Conservation (phyloP, 1,284 basidiomycete genomes). For the Sporisorium sorghi region DNA sequence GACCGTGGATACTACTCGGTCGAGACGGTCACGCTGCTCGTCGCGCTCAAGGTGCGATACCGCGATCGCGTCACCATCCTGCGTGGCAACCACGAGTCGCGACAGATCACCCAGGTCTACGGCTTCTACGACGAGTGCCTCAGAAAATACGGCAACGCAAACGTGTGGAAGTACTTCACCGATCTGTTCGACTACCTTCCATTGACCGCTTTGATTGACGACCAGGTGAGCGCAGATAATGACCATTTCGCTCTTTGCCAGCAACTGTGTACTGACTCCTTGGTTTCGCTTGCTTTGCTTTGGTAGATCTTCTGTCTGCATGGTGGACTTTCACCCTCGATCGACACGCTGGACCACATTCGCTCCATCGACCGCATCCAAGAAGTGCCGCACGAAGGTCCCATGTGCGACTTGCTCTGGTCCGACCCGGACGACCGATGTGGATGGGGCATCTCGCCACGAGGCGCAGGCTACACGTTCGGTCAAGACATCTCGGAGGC, state of each 20-base stretch:
- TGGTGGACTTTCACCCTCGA: slow-evolving; percentile 96
- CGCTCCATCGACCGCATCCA: slow-evolving; percentile 98
- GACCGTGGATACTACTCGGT: slow-evolving; percentile 99
- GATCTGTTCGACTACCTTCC: slow-evolving; percentile 99
- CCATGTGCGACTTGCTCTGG: slow-evolving; percentile 99
- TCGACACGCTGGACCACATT: slow-evolving; percentile 99
- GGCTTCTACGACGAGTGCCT: slow-evolving; percentile 99
- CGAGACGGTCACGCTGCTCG: slow-evolving; percentile 97
- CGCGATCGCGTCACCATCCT: slow-evolving; percentile 98
- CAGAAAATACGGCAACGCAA: slow-evolving; percentile 99
- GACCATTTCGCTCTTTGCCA: too few relatives aligned
- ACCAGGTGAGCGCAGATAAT: slow-evolving; percentile 84
- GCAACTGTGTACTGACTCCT: background rate
- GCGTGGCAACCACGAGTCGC: slow-evolving; percentile 96
- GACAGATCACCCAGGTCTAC: slow-evolving; percentile 99
- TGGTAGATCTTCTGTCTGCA: slow-evolving; percentile 94
- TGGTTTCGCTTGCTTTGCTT: background rate
- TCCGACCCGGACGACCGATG: slow-evolving; percentile 99
- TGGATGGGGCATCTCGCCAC: slow-evolving; percentile 98
- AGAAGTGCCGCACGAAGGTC: slow-evolving; percentile 98
- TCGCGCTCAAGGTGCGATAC: slow-evolving; percentile 97
- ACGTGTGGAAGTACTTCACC: slow-evolving; percentile 99
- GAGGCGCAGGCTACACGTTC: slow-evolving; percentile 98
- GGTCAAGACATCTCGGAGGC: slow-evolving; percentile 98
- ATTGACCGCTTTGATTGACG: slow-evolving; percentile 95